phyloP scores from a whole-genome alignment of 495 filamentous ascomycete species.

The Aspergillus incahuasiensis region DNA sequence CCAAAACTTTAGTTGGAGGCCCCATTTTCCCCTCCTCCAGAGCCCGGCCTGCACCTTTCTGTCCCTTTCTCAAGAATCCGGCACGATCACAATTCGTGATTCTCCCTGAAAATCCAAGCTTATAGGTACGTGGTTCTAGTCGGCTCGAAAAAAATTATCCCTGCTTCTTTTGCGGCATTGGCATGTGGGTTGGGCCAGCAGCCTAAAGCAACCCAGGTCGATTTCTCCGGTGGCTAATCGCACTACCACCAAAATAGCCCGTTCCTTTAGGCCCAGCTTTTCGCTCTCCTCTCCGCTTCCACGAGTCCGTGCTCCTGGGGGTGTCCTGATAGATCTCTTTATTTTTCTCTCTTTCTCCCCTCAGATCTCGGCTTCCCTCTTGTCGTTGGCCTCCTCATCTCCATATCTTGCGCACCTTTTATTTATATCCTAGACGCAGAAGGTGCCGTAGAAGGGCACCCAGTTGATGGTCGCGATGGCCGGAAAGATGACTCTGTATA shows the following conservation, averaged over 20 bases:
- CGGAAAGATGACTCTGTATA: slow-evolving; percentile 94
- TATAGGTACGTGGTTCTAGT: slow-evolving; percentile 15
- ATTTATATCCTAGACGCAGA: slow-evolving; percentile 8
- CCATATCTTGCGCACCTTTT: slow-evolving; percentile 7
- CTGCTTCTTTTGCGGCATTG: slow-evolving; percentile 12
- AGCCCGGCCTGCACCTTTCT: neutral
- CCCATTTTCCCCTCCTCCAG: neutral
- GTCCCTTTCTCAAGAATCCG: neutral
- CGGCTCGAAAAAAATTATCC: slow-evolving; percentile 9
- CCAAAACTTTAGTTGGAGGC: slow-evolving; percentile 13
- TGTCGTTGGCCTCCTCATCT: slow-evolving; percentile 8
- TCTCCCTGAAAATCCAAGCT: slow-evolving; percentile 1
- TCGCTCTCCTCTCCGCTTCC: slow-evolving; percentile 24
- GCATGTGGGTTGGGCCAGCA: slow-evolving; percentile 16
- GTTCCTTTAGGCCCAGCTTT: slow-evolving; percentile 21
- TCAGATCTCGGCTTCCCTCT: slow-evolving; percentile 6
- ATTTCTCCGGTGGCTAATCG: slow-evolving; percentile 28
- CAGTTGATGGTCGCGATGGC: slow-evolving; percentile 46
- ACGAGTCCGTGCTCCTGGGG: slow-evolving; percentile 24
- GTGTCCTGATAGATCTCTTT: slow-evolving; percentile 21
- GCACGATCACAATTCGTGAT: neutral
- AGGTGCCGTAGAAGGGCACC: slow-evolving; percentile 9
- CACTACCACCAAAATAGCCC: slow-evolving; percentile 27
- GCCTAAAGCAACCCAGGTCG: slow-evolving; percentile 18
- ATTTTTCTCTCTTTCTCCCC: slow-evolving; percentile 12